phyloP scores from a whole-genome alignment of 2,329 filamentous ascomycete genomes.

The Fonsecaea monophora region DNA sequence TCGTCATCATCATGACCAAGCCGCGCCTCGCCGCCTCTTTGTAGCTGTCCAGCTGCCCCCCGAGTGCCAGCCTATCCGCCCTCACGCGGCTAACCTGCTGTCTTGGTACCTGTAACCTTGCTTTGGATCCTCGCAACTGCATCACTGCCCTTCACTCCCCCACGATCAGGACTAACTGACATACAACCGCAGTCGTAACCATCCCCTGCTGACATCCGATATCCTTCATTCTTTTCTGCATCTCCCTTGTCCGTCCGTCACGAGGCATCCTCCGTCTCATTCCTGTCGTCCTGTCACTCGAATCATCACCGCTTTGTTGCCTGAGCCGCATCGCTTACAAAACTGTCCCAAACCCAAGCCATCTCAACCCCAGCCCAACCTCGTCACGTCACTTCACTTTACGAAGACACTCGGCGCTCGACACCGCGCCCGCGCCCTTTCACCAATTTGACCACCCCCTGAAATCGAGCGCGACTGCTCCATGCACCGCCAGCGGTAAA shows the following conservation, averaged over 20 bases:
- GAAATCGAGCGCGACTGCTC: conserved; percentile 25
- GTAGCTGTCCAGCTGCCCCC: background rate
- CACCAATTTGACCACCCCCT: background rate
- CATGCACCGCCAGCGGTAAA: conserved; percentile 30
- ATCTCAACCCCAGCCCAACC: conserved; percentile 18
- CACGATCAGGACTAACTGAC: conserved; percentile 13
- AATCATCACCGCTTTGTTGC: conserved; percentile 30
- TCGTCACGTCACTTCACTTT: conserved; percentile 19
- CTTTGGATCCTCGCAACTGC: conserved; percentile 8
- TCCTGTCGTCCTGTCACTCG: conserved; percentile 7
- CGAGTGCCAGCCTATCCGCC: background rate
- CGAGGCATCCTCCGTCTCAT: conserved; percentile 22
- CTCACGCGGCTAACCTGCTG: conserved; percentile 21
- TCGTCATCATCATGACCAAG: background rate
- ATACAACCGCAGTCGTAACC: conserved; percentile 17
- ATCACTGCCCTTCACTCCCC: conserved; percentile 16
- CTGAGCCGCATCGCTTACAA: conserved; percentile 32
- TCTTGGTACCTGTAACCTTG: conserved; percentile 13
- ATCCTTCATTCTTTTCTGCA: conserved; percentile 27
- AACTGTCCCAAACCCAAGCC: conserved; percentile 11
- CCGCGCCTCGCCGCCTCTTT: background rate
- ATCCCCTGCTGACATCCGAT: conserved; percentile 32
- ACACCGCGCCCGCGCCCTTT: conserved; percentile 15
- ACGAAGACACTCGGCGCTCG: conserved; percentile 8
- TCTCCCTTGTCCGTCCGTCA: conserved; percentile 18